Conservation (phyloP, 1,284 basidiomycete species). For the Apiotrichum brassicae region DNA sequence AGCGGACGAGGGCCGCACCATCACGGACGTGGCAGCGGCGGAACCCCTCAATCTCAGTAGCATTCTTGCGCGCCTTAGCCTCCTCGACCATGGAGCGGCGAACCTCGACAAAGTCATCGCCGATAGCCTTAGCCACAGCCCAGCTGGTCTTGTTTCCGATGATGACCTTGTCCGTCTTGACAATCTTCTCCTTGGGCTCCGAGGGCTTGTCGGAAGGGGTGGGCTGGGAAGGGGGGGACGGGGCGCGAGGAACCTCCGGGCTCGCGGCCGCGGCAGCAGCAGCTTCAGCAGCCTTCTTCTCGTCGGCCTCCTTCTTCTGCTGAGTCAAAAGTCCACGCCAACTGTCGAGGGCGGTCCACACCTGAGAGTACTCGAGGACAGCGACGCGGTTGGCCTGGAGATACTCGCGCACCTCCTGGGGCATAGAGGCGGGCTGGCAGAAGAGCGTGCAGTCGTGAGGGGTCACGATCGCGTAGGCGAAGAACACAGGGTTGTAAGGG, state of each 20-base stretch:
- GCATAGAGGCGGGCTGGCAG: constrained; percentile 61
- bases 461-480: constrained; percentile 80
- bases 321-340: constrained; percentile 20
- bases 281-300: constrained; percentile 6
- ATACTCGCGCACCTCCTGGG: constrained; percentile 55
- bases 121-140: constrained; percentile 69
- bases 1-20: constrained; percentile 74
- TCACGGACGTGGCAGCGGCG: constrained; percentile 82
- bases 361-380: constrained; percentile 63
- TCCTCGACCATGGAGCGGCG: constrained; percentile 68
- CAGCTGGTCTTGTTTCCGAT: constrained; percentile 68
- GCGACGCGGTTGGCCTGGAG: constrained; percentile 58
- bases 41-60: constrained; percentile 81
- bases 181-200: constrained; percentile 25
- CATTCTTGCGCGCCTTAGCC: constrained; percentile 86
- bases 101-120: constrained; percentile 59
- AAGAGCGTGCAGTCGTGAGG: constrained; percentile 64
- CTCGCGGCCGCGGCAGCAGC: constrained; percentile 1
- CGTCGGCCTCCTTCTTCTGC: constrained; percentile 11
- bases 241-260: constrained; percentile 8
- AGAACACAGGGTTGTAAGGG: constrained; percentile 93
- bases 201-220: neutral
- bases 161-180: constrained; percentile 44
- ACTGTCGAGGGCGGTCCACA: constrained; percentile 50
- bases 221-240: neutral